Conservation (phyloP, 768 basidiomycete species). For the Dacryopinax spathularia region DNA sequence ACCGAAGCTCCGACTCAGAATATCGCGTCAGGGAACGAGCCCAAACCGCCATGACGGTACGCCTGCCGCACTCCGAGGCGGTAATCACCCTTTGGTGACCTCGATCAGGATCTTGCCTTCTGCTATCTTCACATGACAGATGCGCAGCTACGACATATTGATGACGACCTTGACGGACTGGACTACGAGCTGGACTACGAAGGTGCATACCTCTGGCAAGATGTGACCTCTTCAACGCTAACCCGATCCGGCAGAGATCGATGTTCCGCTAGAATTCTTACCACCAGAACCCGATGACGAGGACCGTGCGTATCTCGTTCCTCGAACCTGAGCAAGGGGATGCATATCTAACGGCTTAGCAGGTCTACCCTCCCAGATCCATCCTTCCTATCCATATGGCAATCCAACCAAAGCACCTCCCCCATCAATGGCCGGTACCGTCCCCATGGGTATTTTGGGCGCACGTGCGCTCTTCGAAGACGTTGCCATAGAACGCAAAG, state of each 20-base stretch:
- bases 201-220: background rate
- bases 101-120: background rate
- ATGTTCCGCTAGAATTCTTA: background rate
- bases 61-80: no score
- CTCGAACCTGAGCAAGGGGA: background rate
- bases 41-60: background rate
- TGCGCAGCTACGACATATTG: background rate
- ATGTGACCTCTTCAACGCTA: background rate
- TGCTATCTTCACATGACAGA: background rate
- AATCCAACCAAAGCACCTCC: background rate
- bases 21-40: background rate
- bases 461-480: background rate
- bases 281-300: constrained; percentile 2
- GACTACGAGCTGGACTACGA: background rate
- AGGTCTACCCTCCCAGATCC: background rate
- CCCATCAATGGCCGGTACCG: background rate
- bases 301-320: background rate
- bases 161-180: background rate
- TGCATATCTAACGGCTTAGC: background rate
- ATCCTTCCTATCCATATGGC: background rate
- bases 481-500: background rate
- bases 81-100: no score
- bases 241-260: background rate
- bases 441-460: background rate
- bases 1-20: background rate